A percentile compares a stretch with the other conserved stretches of the same genome.
phyloP scores from a whole-genome alignment of 2,329 filamentous ascomycete species.

The Verticillium longisporum region DNA sequence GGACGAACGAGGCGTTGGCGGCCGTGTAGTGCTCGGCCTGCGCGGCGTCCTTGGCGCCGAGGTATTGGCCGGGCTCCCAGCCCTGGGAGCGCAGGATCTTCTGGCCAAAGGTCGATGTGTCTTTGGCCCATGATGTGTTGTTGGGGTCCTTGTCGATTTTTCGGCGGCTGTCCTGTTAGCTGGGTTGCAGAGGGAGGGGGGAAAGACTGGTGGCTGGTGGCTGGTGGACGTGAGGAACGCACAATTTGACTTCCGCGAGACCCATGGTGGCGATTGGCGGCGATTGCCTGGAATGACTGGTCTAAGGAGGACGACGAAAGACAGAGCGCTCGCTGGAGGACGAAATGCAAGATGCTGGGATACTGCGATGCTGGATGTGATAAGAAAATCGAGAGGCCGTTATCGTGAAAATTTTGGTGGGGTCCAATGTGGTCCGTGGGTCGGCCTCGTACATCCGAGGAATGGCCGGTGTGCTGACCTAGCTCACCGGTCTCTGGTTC shows the following conservation, averaged over 20 bases:
- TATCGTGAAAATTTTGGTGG: background rate
- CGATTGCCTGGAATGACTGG: background rate
- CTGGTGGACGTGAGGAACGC: background rate
- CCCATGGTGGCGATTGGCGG: background rate
- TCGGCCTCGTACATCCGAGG: background rate
- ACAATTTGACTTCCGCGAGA: slow-evolving; percentile 1
- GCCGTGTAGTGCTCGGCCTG: slow-evolving; percentile 72
- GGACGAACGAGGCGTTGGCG: slow-evolving; percentile 79
- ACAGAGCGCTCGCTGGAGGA: background rate
- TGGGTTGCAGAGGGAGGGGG: background rate
- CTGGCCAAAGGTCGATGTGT: slow-evolving; percentile 79
- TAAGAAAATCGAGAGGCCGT: background rate
- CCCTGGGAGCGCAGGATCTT: slow-evolving; percentile 83
- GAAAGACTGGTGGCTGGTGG: background rate
- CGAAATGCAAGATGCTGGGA: too few species aligned
- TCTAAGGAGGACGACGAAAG: background rate
- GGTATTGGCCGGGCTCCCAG: slow-evolving; percentile 78
- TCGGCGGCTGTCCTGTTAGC: slow-evolving; percentile 26
- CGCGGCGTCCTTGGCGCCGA: slow-evolving; percentile 70
- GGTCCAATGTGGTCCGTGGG: background rate
- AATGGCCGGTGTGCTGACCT: background rate
- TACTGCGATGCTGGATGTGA: background rate
- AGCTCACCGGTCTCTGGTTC: background rate
- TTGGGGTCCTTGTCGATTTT: slow-evolving; percentile 91
- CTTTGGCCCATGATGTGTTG: slow-evolving; percentile 86